Percentiles rank a stretch among this genome's conserved stretches.
Evolutionary conservation across 352 stramenopile genomes (phyloP).

Genomic region (Elongisporangium undulatum): DNA sequence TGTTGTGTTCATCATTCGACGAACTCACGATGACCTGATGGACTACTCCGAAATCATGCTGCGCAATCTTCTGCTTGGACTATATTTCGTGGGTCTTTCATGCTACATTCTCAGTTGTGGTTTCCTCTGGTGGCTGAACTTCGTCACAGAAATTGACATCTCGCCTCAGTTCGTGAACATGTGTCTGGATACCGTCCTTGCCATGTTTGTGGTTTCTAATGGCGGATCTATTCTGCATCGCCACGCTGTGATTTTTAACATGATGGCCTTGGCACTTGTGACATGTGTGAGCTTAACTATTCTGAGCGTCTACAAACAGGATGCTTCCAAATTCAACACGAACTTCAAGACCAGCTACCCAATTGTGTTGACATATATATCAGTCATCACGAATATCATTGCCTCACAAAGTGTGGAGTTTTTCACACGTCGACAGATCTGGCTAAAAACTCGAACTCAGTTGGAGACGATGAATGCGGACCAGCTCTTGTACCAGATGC

Average conservation of each 20-base stretch:
- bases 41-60: slow-evolving; percentile 59
- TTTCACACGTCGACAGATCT: slow-evolving; percentile 79
- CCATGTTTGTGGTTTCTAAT: slow-evolving; percentile 85
- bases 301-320: slow-evolving; percentile 47
- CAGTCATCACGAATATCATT: slow-evolving; percentile 74
- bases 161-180: slow-evolving; percentile 71
- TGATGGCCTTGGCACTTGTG: slow-evolving; percentile 46
- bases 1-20: slow-evolving; percentile 32
- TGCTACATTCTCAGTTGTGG: slow-evolving; percentile 43
- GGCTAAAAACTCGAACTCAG: slow-evolving; percentile 80
- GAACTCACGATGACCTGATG: slow-evolving; percentile 38
- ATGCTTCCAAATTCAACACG: slow-evolving; percentile 51
- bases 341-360: slow-evolving; percentile 82
- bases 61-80: slow-evolving; percentile 50
- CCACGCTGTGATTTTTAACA: slow-evolving; percentile 60
- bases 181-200: slow-evolving; percentile 71
- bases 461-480: slow-evolving; percentile 84
- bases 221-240: slow-evolving; percentile 74
- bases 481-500: slow-evolving; percentile 83
- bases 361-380: slow-evolving; percentile 77
- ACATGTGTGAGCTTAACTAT: slow-evolving; percentile 32
- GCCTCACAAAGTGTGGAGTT: slow-evolving; percentile 78
- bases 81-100: slow-evolving; percentile 57
- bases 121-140: slow-evolving; percentile 60
- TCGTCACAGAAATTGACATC: slow-evolving; percentile 46